phyloP scores from a whole-genome alignment of 805 yeast genomes.

The Myxozyma udenii region DNA sequence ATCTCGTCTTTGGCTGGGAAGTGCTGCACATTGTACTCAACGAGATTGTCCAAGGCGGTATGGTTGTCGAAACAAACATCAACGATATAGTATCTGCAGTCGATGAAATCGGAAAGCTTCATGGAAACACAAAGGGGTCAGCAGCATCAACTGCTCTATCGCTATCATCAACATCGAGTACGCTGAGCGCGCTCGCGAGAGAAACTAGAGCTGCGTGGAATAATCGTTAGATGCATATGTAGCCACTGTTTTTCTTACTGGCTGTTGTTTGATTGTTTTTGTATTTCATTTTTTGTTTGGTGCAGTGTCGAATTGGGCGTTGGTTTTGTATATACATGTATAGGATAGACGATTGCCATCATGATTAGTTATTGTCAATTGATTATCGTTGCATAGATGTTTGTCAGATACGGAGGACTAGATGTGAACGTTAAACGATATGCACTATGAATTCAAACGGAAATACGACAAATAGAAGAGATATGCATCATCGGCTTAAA shows the following conservation, averaged over 20 bases:
- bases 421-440: too few relatives aligned
- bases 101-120: conserved; percentile 35
- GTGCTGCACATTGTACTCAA: conserved; percentile 79
- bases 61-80: conserved; percentile 93
- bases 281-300: background rate
- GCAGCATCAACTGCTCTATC: conserved; percentile 23
- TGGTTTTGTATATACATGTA: too few relatives aligned
- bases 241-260: background rate
- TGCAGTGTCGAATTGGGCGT: too few relatives aligned
- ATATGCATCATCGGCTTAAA: too few relatives aligned
- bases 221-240: conserved; percentile 11
- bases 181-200: conserved; percentile 23
- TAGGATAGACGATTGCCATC: too few relatives aligned
- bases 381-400: too few relatives aligned
- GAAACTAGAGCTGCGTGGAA: conserved; percentile 30
- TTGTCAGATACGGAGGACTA: too few relatives aligned
- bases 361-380: too few relatives aligned
- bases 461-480: too few relatives aligned
- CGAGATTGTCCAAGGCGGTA: conserved; percentile 94
- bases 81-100: conserved; percentile 65
- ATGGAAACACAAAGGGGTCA: conserved; percentile 27
- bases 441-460: too few relatives aligned
- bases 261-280: background rate
- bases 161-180: conserved; percentile 23
- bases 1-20: conserved; percentile 98